Base-by-base conservation (phyloP, 2,329 filamentous ascomycete genomes). In the Dactylellina sp. region DNA sequence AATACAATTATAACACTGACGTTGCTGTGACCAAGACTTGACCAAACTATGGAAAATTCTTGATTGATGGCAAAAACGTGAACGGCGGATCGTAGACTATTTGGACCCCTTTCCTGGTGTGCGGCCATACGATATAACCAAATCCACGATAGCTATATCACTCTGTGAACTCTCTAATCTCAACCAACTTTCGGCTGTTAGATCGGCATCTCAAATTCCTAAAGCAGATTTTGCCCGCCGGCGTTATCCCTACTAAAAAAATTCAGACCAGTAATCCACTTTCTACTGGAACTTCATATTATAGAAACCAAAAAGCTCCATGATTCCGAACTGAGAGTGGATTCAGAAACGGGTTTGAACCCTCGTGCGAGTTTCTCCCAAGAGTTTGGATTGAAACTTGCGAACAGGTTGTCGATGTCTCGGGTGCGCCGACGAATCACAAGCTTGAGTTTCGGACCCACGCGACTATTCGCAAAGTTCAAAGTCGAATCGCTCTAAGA, bases 291-390 rank as follows among this genome's bases (percentile, higher is more conserved):
- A 61, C 57, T 39, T 50, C n/a, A 6, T 12, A 40, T 2, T 3
- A 50, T 39, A 37, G 14, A 28, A 18, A 25, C 39, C 42, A 4
- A 44, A 57, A 66, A 47, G 24, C 46, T 65, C 68, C 68, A 65
- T 72, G 60, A 65, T 65, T 72, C 68, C 68, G 68, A 72, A 46
- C 68, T 60, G 68, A 61, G 52, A 44, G 25, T 35, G 9, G 46
- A 44, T 46, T 47, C 35, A 56, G 28, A 16, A 20, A 12, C 25
- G 25, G 11, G 11, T 37, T 37, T 44, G 42, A 37, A 14, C 24
- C 25, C 42, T 72, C 68, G 68, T 72, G 68, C 68, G 68, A 72
- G 68, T 9, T 25, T 37, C n/a, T 7, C 18, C 9, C 32, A 35
- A 52, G 39, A 46, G 39, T 37, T 44, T 35, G 37, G 47, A 44